These are phyloP conservation scores for Penicillium sp. DNA, from an alignment of 2,329 filamentous ascomycete species.

Conservation along the genomic window DNA sequence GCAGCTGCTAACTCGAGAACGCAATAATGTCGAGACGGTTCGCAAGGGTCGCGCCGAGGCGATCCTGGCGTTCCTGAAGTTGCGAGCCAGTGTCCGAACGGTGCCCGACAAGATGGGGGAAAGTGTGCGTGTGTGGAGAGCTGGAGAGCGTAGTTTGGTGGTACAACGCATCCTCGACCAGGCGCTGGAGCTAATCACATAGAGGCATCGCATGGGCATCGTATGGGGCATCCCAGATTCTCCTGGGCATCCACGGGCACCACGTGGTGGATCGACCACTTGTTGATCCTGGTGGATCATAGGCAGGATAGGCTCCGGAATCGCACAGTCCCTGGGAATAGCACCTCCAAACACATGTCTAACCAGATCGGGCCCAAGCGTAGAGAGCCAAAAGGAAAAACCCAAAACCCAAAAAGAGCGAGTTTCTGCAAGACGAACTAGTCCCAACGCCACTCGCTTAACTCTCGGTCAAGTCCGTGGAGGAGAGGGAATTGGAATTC, in stretches of 20 bases:
- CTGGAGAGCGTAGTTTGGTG: constrained; percentile 39
- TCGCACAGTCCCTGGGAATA: background rate
- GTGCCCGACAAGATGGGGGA: constrained; percentile 20
- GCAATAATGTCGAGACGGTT: constrained; percentile 38
- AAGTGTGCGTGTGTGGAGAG: constrained; percentile 34
- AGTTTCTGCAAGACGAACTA: constrained; percentile 5
- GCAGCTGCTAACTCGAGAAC: constrained; percentile 31
- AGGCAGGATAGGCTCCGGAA: background rate
- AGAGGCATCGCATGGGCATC: background rate
- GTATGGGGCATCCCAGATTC: too few species aligned
- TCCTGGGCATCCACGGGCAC: background rate
- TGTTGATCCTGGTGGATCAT: background rate
- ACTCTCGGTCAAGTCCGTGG: constrained; percentile 24
- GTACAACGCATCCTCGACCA: constrained; percentile 37
- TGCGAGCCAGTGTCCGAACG: constrained; percentile 22
- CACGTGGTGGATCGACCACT: constrained; percentile 12
- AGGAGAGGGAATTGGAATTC: background rate
- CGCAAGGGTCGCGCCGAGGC: constrained; percentile 40
- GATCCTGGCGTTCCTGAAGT: constrained; percentile 30
- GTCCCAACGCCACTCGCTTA: constrained; percentile 26
- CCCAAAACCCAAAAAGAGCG: background rate
- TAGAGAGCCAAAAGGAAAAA: background rate
- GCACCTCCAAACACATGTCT: background rate
- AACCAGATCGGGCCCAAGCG: background rate
- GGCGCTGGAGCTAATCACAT: constrained; percentile 20